Conservation (phyloP, 352 stramenopile genomes). For the Phytopythium delawarense region DNA sequence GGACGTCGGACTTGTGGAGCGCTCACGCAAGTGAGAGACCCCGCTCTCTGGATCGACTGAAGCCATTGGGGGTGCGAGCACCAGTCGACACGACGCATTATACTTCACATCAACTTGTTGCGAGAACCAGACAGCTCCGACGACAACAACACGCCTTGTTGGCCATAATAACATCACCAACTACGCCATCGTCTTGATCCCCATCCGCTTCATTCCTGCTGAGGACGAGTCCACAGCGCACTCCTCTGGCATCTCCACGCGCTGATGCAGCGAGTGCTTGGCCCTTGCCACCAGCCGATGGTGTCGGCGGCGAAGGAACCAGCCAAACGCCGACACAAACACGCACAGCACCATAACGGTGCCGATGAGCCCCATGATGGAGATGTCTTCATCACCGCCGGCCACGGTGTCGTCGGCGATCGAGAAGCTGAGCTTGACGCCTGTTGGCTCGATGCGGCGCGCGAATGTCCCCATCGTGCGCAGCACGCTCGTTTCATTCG, state of each 20-base stretch:
- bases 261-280: slow-evolving; percentile 2
- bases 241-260: slow-evolving; percentile 8
- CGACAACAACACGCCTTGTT: neutral
- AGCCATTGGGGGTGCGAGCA: neutral
- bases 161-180: neutral
- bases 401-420: slow-evolving; percentile 59
- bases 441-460: slow-evolving; percentile 48
- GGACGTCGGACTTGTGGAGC: slow-evolving; percentile 77
- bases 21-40: slow-evolving; percentile 45
- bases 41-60: neutral
- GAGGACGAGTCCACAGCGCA: slow-evolving; percentile 12
- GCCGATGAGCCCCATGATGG: slow-evolving; percentile 49
- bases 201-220: slow-evolving; percentile 63
- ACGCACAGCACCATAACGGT: slow-evolving; percentile 52
- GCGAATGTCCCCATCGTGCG: slow-evolving; percentile 66
- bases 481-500: slow-evolving; percentile 52
- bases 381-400: slow-evolving; percentile 62
- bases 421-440: slow-evolving; percentile 64
- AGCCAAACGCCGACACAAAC: slow-evolving; percentile 59
- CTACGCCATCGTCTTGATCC: slow-evolving; percentile 54
- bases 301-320: slow-evolving; percentile 51
- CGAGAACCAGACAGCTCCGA: neutral
- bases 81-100: neutral
- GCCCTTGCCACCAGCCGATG: slow-evolving; percentile 34
- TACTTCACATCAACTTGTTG: neutral